phyloP scores from a whole-genome alignment of 2,329 filamentous ascomycete genomes.

The Colletotrichum tofieldiae region DNA sequence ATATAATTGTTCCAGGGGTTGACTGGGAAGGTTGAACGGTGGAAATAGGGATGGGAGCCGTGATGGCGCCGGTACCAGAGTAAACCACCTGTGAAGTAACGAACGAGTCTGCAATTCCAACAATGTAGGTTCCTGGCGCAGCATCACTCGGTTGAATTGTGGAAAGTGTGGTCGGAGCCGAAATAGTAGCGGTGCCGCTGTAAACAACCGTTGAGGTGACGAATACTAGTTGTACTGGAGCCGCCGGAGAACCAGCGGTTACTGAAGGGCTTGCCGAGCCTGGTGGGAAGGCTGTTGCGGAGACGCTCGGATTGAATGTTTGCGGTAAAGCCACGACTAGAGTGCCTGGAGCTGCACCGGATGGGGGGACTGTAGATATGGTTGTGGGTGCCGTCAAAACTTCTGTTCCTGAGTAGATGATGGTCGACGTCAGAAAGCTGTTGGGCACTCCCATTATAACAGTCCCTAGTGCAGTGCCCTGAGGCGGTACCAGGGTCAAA shows the following conservation, averaged over 20 bases:
- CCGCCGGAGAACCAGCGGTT: neutral
- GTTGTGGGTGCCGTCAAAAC: conserved; percentile 8
- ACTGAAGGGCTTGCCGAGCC: neutral
- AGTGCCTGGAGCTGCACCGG: conserved; percentile 10
- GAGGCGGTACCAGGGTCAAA: conserved; percentile 4
- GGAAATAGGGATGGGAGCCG: conserved; percentile 3
- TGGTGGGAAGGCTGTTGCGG: neutral
- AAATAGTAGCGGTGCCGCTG: neutral
- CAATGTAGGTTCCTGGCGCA: conserved; percentile 30
- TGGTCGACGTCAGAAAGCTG: conserved; percentile 3
- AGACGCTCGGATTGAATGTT: neutral
- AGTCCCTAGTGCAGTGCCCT: conserved; percentile 1
- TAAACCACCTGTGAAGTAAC: conserved; percentile 17
- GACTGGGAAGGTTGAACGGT: conserved; percentile 25
- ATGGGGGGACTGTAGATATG: conserved; percentile 12
- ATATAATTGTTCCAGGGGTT: conserved; percentile 27
- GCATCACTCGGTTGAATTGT: conserved; percentile 16
- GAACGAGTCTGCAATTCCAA: conserved; percentile 1
- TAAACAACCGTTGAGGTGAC: conserved; percentile 22
- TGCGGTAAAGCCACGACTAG: conserved; percentile 12
- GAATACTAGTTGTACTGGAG: neutral
- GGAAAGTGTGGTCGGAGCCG: conserved; percentile 5
- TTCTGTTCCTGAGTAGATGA: conserved; percentile 8
- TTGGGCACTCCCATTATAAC: conserved; percentile 13
- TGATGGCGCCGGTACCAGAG: conserved; percentile 2